phyloP scores from a whole-genome alignment of 139 green algal genomes.

The Coccomyxa sp. region DNA sequence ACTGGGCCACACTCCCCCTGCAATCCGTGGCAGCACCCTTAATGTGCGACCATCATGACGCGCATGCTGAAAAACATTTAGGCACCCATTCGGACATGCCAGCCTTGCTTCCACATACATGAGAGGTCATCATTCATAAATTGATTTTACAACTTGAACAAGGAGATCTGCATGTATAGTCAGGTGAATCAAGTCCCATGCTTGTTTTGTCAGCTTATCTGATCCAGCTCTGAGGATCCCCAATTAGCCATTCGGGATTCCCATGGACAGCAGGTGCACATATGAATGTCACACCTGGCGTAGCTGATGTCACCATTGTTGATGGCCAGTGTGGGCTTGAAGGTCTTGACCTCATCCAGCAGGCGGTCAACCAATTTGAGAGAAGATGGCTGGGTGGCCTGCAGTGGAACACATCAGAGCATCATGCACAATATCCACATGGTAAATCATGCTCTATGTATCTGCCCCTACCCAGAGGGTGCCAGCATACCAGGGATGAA shows the following conservation, averaged over 20 bases:
- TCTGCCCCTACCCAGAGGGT: background rate
- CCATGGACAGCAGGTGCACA: background rate
- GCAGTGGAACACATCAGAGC: too few species aligned
- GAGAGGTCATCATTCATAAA: too few species aligned
- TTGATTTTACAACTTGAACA: too few species aligned
- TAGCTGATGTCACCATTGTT: slow-evolving; percentile 38
- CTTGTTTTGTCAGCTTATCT: too few species aligned
- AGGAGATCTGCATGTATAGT: too few species aligned
- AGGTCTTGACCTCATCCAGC: background rate
- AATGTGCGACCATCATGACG: background rate
- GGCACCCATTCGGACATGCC: background rate
- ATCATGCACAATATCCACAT: background rate
- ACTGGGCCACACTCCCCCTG: background rate
- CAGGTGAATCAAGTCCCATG: too few species aligned
- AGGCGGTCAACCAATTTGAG: background rate
- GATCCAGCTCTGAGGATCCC: too few species aligned
- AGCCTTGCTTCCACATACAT: too few species aligned
- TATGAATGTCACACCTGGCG: slow-evolving; percentile 26
- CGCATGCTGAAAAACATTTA: background rate
- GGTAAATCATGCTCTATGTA: background rate
- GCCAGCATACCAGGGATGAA: background rate
- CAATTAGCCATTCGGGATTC: background rate
- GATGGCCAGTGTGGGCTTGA: background rate
- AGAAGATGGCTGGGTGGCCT: background rate
- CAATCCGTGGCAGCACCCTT: background rate